Conservation (phyloP, 1,139 yeast genomes). For the Magnusiomyces clavatus region DNA sequence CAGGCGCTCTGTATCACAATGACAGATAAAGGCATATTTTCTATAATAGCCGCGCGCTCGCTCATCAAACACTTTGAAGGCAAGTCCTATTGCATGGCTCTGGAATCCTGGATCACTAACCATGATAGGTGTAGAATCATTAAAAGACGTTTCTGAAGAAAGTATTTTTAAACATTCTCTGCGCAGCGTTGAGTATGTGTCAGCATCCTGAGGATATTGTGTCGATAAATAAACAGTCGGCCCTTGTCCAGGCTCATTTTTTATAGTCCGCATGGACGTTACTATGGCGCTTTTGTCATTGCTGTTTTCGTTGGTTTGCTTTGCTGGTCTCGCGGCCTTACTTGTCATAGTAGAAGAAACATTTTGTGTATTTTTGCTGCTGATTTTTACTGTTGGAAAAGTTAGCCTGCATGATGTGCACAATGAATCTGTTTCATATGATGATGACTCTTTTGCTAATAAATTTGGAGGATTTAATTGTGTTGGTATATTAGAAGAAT, state of each 20-base stretch:
- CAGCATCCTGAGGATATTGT: slow-evolving; percentile 56
- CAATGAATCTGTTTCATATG: too few species aligned
- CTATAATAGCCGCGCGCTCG: slow-evolving; percentile 77
- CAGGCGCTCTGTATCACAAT: slow-evolving; percentile 49
- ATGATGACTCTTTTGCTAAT: too few species aligned
- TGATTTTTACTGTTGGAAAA: too few species aligned
- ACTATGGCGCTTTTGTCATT: not conserved
- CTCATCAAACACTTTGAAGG: slow-evolving; percentile 60
- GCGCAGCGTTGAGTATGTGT: slow-evolving; percentile 46
- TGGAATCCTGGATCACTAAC: slow-evolving; percentile 55
- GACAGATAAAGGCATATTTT: slow-evolving; percentile 57
- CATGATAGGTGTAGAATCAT: slow-evolving; percentile 57
- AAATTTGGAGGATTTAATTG: too few species aligned
- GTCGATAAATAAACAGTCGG: slow-evolving; percentile 35
- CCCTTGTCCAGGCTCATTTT: not conserved
- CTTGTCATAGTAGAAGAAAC: too few species aligned
- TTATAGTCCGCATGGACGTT: slow-evolving; percentile 2
- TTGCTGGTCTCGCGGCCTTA: too few species aligned
- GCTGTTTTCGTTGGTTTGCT: not conserved
- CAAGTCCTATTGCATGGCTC: slow-evolving; percentile 60
- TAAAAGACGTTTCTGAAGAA: slow-evolving; percentile 66
- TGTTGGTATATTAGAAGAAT: too few species aligned
- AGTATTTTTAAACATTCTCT: slow-evolving; percentile 42
- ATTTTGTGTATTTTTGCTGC: too few species aligned
- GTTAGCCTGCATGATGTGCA: too few species aligned